These are phyloP conservation scores for Cyberlindnera bimundalis DNA, from an alignment of 805 yeast genomes.

Conservation along the genomic window DNA sequence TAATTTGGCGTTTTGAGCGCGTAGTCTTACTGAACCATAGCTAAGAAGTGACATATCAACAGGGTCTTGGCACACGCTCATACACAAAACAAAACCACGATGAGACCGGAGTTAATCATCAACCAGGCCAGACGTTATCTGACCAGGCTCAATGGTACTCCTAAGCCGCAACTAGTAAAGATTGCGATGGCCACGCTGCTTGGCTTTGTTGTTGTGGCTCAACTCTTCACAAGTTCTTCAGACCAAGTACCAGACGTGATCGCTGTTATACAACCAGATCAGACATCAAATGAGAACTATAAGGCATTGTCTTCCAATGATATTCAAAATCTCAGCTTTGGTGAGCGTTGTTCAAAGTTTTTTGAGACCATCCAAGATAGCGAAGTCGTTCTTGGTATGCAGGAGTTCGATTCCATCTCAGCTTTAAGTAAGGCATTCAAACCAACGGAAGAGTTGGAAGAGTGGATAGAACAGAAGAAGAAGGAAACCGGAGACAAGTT, in stretches of 20 bases:
- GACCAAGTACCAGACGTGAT: background rate
- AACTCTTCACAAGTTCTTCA: slow-evolving; percentile 1
- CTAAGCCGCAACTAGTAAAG: slow-evolving; percentile 3
- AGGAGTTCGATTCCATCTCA: slow-evolving; percentile 7
- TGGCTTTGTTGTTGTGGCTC: slow-evolving; percentile 4
- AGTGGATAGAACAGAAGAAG: slow-evolving; percentile 3
- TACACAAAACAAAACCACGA: background rate
- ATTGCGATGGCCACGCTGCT: slow-evolving; percentile 5
- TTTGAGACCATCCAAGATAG: slow-evolving; percentile 9
- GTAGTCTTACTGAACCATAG: too few species aligned
- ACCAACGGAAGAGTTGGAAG: slow-evolving; percentile 3
- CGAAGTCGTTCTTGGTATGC: background rate
- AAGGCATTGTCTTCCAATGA: background rate
- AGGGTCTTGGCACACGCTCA: too few species aligned
- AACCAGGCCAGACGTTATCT: slow-evolving; percentile 11
- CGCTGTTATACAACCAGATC: slow-evolving; percentile 10
- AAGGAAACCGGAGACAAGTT: background rate
- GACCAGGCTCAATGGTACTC: background rate
- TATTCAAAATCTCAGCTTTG: slow-evolving; percentile 1
- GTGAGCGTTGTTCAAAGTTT: slow-evolving; percentile 11
- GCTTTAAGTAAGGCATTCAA: background rate
- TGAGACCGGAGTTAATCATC: slow-evolving; percentile 4
- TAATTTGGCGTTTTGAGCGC: too few species aligned
- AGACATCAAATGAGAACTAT: slow-evolving; percentile 13
- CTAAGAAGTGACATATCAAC: too few species aligned